These are phyloP conservation scores for Plasmodium vivax DNA, from an alignment of 169 alveolate species.

Conservation along the genomic window DNA sequence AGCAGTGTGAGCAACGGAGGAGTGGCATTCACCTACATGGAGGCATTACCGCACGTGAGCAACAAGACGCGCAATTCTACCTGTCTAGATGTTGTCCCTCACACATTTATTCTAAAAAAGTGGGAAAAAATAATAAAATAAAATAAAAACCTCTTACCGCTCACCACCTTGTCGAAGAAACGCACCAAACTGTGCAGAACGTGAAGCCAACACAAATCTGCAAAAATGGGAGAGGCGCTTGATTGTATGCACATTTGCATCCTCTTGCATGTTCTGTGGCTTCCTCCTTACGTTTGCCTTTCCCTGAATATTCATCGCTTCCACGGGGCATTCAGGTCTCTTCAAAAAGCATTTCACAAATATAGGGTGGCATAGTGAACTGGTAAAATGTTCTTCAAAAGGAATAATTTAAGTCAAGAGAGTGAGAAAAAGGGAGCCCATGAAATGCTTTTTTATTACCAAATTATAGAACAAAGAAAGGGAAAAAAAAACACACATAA, in stretches of 20 bases:
- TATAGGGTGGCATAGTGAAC: neutral
- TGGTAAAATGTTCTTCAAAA: neutral
- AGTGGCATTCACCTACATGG: neutral
- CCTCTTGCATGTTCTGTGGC: neutral
- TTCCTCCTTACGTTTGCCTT: neutral
- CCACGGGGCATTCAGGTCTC: neutral
- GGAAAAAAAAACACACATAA: neutral
- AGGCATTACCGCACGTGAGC: neutral
- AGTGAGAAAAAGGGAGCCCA: neutral
- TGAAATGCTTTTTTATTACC: neutral
- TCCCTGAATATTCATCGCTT: neutral
- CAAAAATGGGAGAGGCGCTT: neutral
- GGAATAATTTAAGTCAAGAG: neutral
- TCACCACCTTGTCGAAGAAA: neutral
- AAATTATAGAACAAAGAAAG: neutral
- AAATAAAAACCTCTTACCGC: neutral
- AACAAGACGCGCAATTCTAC: neutral
- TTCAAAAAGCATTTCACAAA: neutral
- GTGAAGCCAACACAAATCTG: neutral
- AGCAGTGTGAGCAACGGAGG: neutral
- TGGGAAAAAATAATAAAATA: neutral
- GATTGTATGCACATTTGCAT: neutral
- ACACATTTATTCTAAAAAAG: neutral
- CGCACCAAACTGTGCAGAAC: neutral
- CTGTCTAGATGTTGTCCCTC: neutral